Conservation (phyloP, 83 land plant species). For the Larix sibirica region DNA sequence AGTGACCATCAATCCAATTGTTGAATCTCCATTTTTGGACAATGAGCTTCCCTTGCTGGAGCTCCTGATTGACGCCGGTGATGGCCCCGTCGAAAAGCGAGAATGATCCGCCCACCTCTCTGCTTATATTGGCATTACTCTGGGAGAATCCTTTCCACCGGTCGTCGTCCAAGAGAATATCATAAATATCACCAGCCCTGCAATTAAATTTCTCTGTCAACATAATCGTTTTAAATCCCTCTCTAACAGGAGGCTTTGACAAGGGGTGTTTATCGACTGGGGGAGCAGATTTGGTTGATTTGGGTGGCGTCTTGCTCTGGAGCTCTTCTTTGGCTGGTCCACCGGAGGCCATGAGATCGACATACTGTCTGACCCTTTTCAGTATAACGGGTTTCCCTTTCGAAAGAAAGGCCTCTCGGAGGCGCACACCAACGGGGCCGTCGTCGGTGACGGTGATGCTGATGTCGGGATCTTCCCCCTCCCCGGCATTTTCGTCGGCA, state of each 20-base stretch:
- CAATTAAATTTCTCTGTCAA: slow-evolving; percentile 88
- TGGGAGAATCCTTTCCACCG: slow-evolving; percentile 98
- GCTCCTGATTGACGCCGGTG: slow-evolving; percentile 75
- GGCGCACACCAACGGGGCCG: slow-evolving; percentile 64
- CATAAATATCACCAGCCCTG: slow-evolving; percentile 68
- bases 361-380: slow-evolving; percentile 66
- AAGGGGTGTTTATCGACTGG: background rate
- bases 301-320: slow-evolving; percentile 46
- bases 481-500: slow-evolving; percentile 95
- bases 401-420: slow-evolving; percentile 76
- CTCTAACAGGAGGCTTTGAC: slow-evolving; percentile 13
- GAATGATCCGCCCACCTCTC: slow-evolving; percentile 85
- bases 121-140: slow-evolving; percentile 93
- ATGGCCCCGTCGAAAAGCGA: slow-evolving; percentile 94
- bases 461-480: slow-evolving; percentile 90
- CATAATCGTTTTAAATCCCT: slow-evolving; percentile 85
- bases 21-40: slow-evolving; percentile 94
- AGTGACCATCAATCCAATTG: slow-evolving; percentile 87
- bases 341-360: slow-evolving; percentile 77
- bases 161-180: slow-evolving; percentile 86
- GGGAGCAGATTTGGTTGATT: background rate
- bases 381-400: slow-evolving; percentile 75
- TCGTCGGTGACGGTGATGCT: slow-evolving; percentile 69
- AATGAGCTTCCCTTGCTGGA: slow-evolving; percentile 78
- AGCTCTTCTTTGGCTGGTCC: slow-evolving; percentile 94